phyloP scores from a whole-genome alignment of 2,329 filamentous ascomycete genomes.

The Sporothrix phasma region DNA sequence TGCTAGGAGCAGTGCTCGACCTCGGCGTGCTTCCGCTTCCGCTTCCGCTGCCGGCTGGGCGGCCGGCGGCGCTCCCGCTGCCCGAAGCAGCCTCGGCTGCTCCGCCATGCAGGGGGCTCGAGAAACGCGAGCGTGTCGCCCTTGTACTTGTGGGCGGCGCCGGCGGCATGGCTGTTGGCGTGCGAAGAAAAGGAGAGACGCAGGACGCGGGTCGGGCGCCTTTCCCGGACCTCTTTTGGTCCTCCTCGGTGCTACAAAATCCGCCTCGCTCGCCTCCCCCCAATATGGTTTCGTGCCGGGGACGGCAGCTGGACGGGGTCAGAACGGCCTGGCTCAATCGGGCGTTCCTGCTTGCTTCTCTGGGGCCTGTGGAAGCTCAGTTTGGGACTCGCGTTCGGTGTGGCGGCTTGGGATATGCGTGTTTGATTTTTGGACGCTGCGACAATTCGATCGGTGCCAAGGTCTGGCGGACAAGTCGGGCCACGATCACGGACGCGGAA shows the following conservation, averaged over 20 bases:
- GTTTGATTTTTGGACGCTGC: slow-evolving; percentile 1
- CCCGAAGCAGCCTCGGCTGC: slow-evolving; percentile 10
- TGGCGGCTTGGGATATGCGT: background rate
- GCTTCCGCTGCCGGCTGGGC: slow-evolving; percentile 1
- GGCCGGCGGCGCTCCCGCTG: slow-evolving; percentile 5
- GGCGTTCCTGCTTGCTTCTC: background rate
- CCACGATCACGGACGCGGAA: background rate
- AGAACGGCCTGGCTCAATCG: background rate
- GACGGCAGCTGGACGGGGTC: background rate
- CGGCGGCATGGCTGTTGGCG: slow-evolving; percentile 17
- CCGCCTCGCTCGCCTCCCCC: slow-evolving; percentile 5
- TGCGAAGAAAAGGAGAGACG: background rate
- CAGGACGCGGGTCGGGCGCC: background rate
- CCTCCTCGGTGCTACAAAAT: background rate
- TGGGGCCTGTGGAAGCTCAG: background rate
- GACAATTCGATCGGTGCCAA: background rate
- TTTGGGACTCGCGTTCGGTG: background rate
- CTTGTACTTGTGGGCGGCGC: slow-evolving; percentile 38
- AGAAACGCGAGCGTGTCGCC: slow-evolving; percentile 46
- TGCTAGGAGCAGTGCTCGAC: slow-evolving; percentile 18
- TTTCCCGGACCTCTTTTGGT: background rate
- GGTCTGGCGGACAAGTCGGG: background rate
- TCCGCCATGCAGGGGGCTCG: slow-evolving; percentile 38
- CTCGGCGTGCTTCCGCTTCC: background rate
- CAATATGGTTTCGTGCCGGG: no score